phyloP scores from a whole-genome alignment of 2,329 filamentous ascomycete genomes.

The Elsinoe fawcettii region DNA sequence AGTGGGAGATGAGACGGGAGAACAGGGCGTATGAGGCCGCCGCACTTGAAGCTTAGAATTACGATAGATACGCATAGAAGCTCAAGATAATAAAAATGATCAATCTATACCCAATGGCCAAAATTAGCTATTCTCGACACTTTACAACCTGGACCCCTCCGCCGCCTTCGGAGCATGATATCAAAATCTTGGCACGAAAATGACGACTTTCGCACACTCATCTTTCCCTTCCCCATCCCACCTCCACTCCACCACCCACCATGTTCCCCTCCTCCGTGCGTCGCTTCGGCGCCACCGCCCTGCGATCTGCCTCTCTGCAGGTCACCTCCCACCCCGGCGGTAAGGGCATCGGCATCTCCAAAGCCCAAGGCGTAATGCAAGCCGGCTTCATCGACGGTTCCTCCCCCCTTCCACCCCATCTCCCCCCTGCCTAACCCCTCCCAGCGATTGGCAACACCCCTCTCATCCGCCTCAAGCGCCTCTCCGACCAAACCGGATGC shows the following conservation, averaged over 20 bases:
- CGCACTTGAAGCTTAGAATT: slow-evolving; percentile 19
- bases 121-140: too few species aligned
- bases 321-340: slow-evolving; percentile 25
- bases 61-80: not conserved
- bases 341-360: slow-evolving; percentile 60
- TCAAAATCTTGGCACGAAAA: slow-evolving; percentile 4
- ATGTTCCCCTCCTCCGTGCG: slow-evolving; percentile 67
- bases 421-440: not conserved
- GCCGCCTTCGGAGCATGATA: slow-evolving; percentile 1
- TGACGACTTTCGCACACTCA: not conserved
- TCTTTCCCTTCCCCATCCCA: not conserved
- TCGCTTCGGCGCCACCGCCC: slow-evolving; percentile 57
- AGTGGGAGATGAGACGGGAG: slow-evolving; percentile 26
- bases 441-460: slow-evolving; percentile 95
- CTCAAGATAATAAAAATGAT: not conserved
- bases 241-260: not conserved
- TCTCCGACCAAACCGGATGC: slow-evolving; percentile 88
- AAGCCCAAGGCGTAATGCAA: slow-evolving; percentile 69
- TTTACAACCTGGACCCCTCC: too few species aligned
- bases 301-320: slow-evolving; percentile 45
- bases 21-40: slow-evolving; percentile 25
- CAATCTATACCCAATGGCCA: too few species aligned
- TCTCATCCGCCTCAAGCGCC: slow-evolving; percentile 77
- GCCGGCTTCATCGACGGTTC: slow-evolving; percentile 72
- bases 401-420: slow-evolving; percentile 18